Evolutionary conservation across 176 grass and related monocot genomes (phyloP).

Genomic region (Pontederia paniculata): DNA sequence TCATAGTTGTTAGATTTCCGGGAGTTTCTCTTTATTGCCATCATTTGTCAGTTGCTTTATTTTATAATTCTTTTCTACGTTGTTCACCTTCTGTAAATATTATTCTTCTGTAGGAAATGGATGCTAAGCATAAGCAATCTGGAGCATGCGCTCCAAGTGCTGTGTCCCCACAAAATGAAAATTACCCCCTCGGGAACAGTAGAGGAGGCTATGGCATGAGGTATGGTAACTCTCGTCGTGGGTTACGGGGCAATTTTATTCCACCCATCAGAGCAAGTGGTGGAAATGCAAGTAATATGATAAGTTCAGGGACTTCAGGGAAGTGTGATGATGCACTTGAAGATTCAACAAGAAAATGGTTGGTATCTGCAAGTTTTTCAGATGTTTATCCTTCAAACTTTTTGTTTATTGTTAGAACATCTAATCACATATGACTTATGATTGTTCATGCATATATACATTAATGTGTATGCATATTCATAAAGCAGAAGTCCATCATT

Average conservation of each 20-base stretch:
- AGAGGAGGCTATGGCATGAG: conserved; percentile 50
- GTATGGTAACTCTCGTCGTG: conserved; percentile 57
- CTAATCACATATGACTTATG: conserved; percentile 14
- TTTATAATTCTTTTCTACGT: not conserved
- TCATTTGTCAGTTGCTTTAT: not conserved
- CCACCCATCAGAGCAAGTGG: conserved; percentile 83
- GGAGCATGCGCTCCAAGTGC: conserved; percentile 32
- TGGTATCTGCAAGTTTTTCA: conserved; percentile 6
- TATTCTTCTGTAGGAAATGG: conserved; percentile 41
- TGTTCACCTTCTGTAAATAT: not conserved
- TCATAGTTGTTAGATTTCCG: too few relatives aligned
- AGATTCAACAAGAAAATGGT: conserved; percentile 96
- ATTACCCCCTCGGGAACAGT: conserved; percentile 28
- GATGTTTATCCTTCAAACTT: not conserved
- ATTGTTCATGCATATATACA: not conserved
- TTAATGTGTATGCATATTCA: too few relatives aligned
- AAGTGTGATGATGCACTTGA: conserved; percentile 79
- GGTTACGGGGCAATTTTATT: conserved; percentile 82
- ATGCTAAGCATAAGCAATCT: conserved; percentile 42
- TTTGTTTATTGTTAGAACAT: conserved; percentile 2
- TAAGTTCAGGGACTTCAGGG: conserved; percentile 42
- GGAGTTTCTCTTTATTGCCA: too few relatives aligned
- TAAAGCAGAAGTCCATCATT: too few relatives aligned
- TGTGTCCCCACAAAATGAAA: conserved; percentile 59
- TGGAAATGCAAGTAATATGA: conserved; percentile 37